phyloP scores from a whole-genome alignment of 495 filamentous ascomycete genomes.

The Penicillium ochrochloron region DNA sequence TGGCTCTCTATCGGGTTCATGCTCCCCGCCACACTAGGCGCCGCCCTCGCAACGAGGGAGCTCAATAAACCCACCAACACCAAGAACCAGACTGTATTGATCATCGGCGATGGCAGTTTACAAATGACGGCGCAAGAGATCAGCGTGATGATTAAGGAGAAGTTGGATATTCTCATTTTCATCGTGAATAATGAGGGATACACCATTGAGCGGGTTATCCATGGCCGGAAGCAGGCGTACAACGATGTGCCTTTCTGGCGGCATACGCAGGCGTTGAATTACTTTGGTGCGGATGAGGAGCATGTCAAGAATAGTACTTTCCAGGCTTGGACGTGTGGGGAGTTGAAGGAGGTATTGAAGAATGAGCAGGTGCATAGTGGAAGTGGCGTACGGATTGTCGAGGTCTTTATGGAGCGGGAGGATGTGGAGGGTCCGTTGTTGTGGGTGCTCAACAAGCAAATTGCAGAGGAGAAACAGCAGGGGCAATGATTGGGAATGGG shows the following conservation, averaged over 20 bases:
- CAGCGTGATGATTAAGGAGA: conserved; percentile 72
- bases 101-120: conserved; percentile 82
- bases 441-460: conserved; percentile 33
- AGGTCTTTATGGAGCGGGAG: conserved; percentile 51
- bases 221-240: conserved; percentile 73
- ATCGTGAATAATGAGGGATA: conserved; percentile 78
- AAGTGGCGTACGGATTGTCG: conserved; percentile 47
- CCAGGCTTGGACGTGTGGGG: conserved; percentile 39
- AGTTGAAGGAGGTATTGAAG: conserved; percentile 41
- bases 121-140: conserved; percentile 82
- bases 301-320: conserved; percentile 32
- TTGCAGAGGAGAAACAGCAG: conserved; percentile 26
- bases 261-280: conserved; percentile 50
- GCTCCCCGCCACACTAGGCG: conserved; percentile 53
- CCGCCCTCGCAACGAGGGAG: conserved; percentile 51
- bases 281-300: conserved; percentile 49
- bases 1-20: conserved; percentile 55
- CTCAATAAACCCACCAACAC: conserved; percentile 24
- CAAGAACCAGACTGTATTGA: conserved; percentile 58
- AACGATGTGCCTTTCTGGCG: conserved; percentile 74
- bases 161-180: conserved; percentile 72
- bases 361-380: conserved; percentile 40
- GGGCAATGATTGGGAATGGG: background rate
- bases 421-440: conserved; percentile 45
- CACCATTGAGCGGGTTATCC: conserved; percentile 76